phyloP scores from a whole-genome alignment of 805 yeast species.

The Torulaspora microellipsoides region DNA sequence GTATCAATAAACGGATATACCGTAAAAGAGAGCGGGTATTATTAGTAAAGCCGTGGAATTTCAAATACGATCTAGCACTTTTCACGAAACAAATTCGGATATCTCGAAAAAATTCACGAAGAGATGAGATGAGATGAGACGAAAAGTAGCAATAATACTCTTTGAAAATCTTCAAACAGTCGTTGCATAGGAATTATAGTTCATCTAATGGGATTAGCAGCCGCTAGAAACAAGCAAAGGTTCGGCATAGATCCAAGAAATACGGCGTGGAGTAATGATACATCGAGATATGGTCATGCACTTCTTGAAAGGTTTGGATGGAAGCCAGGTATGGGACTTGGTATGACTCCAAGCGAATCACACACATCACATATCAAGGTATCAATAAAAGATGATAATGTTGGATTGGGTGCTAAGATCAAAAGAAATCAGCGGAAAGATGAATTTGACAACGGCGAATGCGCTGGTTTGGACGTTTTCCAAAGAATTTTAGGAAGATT shows the following conservation, averaged over 20 bases:
- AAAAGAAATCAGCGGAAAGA: constrained; percentile 55
- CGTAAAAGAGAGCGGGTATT: no score
- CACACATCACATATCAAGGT: constrained; percentile 83
- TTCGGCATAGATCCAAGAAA: constrained; percentile 92
- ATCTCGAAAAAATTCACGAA: not conserved
- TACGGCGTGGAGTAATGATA: constrained; percentile 89
- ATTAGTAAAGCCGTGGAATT: no score
- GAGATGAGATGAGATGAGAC: constrained; percentile 18
- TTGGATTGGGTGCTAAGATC: constrained; percentile 86
- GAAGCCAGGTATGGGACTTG: constrained; percentile 89
- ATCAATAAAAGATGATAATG: constrained; percentile 69
- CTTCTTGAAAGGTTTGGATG: constrained; percentile 82
- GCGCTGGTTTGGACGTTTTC: constrained; percentile 88
- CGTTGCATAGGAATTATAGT: no score
- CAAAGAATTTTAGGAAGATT: constrained; percentile 85
- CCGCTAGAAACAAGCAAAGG: constrained; percentile 70
- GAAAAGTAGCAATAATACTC: not conserved
- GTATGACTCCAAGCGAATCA: constrained; percentile 43
- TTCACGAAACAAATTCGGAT: no score
- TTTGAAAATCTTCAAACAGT: no score
- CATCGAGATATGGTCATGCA: constrained; percentile 79
- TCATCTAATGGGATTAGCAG: constrained; percentile 73
- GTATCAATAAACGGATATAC: no score
- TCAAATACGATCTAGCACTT: no score
- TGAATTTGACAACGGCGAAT: constrained; percentile 73